Conservation (phyloP, 345 rosid species). For the Geranium rotundifolium region DNA sequence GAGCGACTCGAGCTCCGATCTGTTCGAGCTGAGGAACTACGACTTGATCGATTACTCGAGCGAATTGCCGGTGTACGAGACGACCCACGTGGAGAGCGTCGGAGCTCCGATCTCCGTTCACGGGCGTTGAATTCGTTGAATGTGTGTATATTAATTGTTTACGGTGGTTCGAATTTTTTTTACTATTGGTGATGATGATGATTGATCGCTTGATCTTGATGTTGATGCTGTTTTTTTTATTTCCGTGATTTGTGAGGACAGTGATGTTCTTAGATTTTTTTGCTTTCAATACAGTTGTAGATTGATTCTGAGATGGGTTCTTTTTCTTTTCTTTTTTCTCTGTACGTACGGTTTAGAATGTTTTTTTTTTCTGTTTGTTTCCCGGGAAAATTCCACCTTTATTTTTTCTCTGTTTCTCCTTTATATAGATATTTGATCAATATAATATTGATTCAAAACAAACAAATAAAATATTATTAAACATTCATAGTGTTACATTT, state of each 20-base stretch:
- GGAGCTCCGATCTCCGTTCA: neutral
- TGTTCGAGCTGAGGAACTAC: slow-evolving; percentile 10
- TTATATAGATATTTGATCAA: too few relatives aligned
- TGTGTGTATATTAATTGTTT: too few relatives aligned
- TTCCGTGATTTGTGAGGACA: neutral
- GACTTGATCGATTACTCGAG: slow-evolving; percentile 1
- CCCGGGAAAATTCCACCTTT: neutral
- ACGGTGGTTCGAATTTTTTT: too few relatives aligned
- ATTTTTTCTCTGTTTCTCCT: too few relatives aligned
- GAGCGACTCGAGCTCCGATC: slow-evolving; percentile 15
- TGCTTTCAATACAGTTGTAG: neutral
- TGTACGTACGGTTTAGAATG: neutral
- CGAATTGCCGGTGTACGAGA: slow-evolving; percentile 11
- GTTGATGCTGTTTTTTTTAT: too few relatives aligned
- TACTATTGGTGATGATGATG: neutral
- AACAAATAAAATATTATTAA: too few relatives aligned
- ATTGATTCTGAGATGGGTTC: neutral
- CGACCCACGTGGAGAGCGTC: slow-evolving; percentile 5
- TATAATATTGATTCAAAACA: too few relatives aligned
- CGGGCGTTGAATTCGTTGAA: neutral
- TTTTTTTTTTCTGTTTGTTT: neutral
- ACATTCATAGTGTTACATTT: too few relatives aligned
- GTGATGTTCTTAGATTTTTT: neutral
- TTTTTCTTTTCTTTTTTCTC: too few relatives aligned
- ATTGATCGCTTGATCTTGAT: too few relatives aligned